Conservation (phyloP, 805 yeast genomes). For the Suhomyces prunicola region DNA sequence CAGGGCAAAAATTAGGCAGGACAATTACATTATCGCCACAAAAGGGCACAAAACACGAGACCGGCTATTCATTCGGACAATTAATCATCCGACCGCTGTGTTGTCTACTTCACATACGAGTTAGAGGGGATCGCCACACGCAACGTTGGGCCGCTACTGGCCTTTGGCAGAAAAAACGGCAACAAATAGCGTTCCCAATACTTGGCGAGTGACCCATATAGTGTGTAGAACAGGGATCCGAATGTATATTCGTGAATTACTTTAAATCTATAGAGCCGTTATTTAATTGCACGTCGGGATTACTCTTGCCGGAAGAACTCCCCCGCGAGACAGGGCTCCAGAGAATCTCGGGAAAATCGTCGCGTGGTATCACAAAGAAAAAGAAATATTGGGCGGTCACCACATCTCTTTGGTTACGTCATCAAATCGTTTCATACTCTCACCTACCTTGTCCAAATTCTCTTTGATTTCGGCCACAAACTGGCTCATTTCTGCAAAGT, state of each 20-base stretch:
- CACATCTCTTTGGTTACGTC: slow-evolving; percentile 43
- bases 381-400: slow-evolving; percentile 15
- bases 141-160: neutral
- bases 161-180: neutral
- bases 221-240: neutral
- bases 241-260: neutral
- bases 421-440: slow-evolving; percentile 47
- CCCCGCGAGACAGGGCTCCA: neutral
- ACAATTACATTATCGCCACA: neutral
- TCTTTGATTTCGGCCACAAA: slow-evolving; percentile 49
- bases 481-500: slow-evolving; percentile 49
- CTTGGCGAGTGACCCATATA: neutral
- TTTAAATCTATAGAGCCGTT: neutral
- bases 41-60: neutral
- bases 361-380: neutral
- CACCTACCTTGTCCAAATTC: slow-evolving; percentile 52
- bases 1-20: neutral
- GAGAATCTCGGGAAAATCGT: neutral
- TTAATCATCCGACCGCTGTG: neutral
- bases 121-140: neutral
- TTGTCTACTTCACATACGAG: neutral
- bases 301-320: neutral
- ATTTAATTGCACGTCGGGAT: neutral
- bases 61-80: neutral
- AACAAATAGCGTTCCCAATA: neutral